Evolutionary conservation across 495 filamentous ascomycete genomes (phyloP), one percentile per base, ranked within the genome.

Genomic region (Hypoxylon crocopeplum): DNA sequence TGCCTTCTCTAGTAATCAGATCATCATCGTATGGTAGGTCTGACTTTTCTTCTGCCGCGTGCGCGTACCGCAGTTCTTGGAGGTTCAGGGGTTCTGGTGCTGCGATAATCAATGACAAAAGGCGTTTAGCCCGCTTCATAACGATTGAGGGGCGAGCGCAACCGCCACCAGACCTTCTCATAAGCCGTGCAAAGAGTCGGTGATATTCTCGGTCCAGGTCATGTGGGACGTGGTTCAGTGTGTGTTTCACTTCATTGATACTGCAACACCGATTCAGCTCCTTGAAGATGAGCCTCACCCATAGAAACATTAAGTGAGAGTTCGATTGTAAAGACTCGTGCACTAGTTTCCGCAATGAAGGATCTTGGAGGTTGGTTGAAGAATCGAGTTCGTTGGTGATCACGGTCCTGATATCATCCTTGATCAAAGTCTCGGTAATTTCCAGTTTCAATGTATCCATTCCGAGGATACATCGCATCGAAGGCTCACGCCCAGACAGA

Each of bases 121-220:
- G 34, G 40, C 45, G 27, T 44, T 58, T 58, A 3, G 44, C 34
- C 13, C 53, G 42, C 12, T 57, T 13, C 44, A 57, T 48, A 16
- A 32, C 27, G 10, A 57, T 30, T 22, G 53, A 57, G 16, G 42
- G 53, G 1, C 3, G 7, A 0, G 36, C 38, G 4, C 22, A 48
- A 2, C 32, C 11, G 6, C 53, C 53, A 3, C 44, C 34, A 48
- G 39, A 37, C 6, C 53, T 36, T 1, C 29, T 19, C 29, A 40
- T 46, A 13, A 57, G 38, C 8, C 34, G 20, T n/a, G 21, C 36
- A 10, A 57, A 34, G 8, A 57, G 29, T 13, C 53, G 44, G 29
- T 49, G 44, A 20, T 57, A 57, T 11, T 49, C 53, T 34, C 44
- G 42, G 17, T 57, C 53, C 19, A 57, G 12, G 11, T 57, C 53